Evolutionary conservation across 2,329 filamentous ascomycete genomes (phyloP), one percentile per base, ranked within the genome.

Genomic region (Trichoderma citrinoviride): DNA sequence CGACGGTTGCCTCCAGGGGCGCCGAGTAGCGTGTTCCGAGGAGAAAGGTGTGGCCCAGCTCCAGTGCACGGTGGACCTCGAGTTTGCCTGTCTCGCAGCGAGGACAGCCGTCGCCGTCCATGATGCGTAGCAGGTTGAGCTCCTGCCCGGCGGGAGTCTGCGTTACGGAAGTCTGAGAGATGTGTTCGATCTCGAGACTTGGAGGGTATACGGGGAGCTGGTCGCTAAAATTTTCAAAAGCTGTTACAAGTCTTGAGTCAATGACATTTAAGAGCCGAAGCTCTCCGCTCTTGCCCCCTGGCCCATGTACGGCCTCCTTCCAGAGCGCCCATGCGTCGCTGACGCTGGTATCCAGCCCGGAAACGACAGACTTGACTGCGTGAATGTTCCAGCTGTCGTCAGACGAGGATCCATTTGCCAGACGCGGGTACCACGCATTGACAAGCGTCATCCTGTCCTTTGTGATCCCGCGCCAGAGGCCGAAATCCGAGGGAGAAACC

Each of bases 1-100:
- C 78, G 2, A 95, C 84, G 0, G 77, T 81, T 1, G 91, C 90
- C 7, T 83, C 79, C 0, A 99, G 82, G 0, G 92, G 89, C 21
- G 85, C 81, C 25, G 90, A 93, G 79, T 99, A 99, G 33, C 93
- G 87, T 1, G 91, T 93, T 12, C 94, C 93, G 1, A 99, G 87
- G 75, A 96, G 89, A 78, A 99, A 99, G 0, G 95, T 98, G 76
- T 99, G 95, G 0, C 92, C 95, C 17, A 98, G 83, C 77, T 99
- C 95, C 56, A 98, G 89, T 7, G 93, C 91, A 67, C 85, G 88
- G 65, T 90, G 84, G 3, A 90, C 81, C 49, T 81, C 81, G 23
- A 98, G 80, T 2, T 76, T 79, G 0, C 90, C 90, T 0, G 80
- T 72, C 0, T 78, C 72, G 74, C 95, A 99, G 44, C 83, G 81